Evolutionary conservation across 441 rosid species (phyloP).

Genomic region (Corymbia citriodora): DNA sequence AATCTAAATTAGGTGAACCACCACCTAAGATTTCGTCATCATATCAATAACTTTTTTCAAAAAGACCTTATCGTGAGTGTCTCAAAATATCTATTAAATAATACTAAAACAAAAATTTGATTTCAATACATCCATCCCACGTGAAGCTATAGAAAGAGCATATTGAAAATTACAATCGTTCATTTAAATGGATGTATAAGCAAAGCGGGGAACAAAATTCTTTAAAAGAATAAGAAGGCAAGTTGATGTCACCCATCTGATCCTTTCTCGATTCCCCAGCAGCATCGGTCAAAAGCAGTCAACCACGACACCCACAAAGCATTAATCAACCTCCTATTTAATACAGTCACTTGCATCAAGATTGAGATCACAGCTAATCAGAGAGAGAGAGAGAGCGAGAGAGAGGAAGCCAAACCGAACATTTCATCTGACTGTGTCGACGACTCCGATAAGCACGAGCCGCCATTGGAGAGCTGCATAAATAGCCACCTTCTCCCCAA

Average conservation of each 20-base stretch:
- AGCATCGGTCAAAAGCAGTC: neutral
- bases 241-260: neutral
- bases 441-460: neutral
- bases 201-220: neutral
- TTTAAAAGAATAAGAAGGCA: neutral
- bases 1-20: neutral
- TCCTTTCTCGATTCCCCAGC: neutral
- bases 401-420: neutral
- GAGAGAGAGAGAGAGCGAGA: neutral
- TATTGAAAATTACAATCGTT: neutral
- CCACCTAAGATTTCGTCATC: rapidly evolving
- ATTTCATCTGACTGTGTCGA: neutral
- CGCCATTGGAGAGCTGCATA: neutral
- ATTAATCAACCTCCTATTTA: neutral
- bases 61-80: rapidly evolving
- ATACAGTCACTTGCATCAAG: neutral
- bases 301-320: neutral
- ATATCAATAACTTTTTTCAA: neutral
- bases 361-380: neutral
- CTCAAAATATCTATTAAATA: neutral
- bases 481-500: neutral
- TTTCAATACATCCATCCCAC: neutral
- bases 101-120: neutral
- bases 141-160: rapidly evolving
- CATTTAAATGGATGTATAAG: neutral